Evolutionary conservation across 805 yeast genomes (phyloP).

Genomic region (Ogataea minuta): DNA sequence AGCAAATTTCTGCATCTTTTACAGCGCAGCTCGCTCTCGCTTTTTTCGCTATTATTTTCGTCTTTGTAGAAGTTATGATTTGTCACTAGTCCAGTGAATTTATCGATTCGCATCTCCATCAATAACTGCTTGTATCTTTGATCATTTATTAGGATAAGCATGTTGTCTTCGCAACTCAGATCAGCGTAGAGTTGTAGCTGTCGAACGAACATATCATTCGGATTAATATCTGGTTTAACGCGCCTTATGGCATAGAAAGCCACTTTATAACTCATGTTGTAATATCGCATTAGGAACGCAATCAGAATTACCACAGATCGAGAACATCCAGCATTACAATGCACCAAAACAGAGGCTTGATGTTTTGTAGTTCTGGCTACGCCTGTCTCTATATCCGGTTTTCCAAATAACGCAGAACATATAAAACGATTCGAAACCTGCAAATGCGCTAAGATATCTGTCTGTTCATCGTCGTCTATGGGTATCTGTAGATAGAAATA

Average conservation of each 20-base stretch:
- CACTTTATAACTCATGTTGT: constrained; percentile 54
- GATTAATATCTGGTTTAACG: constrained; percentile 57
- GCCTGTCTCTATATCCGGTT: constrained; percentile 24
- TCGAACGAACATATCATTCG: constrained; percentile 70
- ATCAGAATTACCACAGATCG: constrained; percentile 46
- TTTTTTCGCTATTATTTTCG: constrained; percentile 1
- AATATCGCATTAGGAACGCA: constrained; percentile 50
- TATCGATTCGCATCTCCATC: constrained; percentile 30
- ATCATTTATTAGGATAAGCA: constrained; percentile 16
- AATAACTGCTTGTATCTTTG: constrained; percentile 44
- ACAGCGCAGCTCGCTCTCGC: constrained; percentile 52
- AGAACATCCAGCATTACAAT: constrained; percentile 53
- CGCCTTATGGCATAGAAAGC: constrained; percentile 76
- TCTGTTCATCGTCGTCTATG: constrained; percentile 68
- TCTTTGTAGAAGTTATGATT: constrained; percentile 18
- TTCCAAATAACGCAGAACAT: constrained; percentile 55
- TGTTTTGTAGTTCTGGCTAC: constrained; percentile 35
- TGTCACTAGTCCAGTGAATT: constrained; percentile 14
- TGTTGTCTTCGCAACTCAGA: constrained; percentile 39
- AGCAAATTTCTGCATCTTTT: constrained; percentile 74
- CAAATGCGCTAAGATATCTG: constrained; percentile 63
- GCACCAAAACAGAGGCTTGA: constrained; percentile 45
- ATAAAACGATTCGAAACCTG: constrained; percentile 65
- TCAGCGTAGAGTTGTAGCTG: constrained; percentile 67
- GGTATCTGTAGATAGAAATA: constrained; percentile 61